These are phyloP conservation scores for Exophiala calicioides DNA, from an alignment of 2,329 filamentous ascomycete species.

Conservation along the genomic window DNA sequence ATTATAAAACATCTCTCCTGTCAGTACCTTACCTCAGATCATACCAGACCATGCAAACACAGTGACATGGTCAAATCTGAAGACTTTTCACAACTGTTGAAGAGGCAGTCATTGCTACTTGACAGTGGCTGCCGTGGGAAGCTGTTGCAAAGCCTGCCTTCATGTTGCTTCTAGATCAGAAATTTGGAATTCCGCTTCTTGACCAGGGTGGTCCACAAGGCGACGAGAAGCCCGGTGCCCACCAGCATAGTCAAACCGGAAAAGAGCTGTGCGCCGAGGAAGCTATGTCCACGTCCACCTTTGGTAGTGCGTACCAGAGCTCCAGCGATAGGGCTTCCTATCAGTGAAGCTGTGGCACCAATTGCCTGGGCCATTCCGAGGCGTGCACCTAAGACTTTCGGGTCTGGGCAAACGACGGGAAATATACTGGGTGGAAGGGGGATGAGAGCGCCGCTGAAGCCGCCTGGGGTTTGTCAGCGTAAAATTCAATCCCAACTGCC, in stretches of 20 bases:
- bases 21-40: too few relatives aligned
- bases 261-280: slow-evolving; percentile 50
- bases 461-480: slow-evolving; percentile 36
- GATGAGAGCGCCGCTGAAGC: slow-evolving; percentile 62
- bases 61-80: background rate
- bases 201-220: slow-evolving; percentile 27
- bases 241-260: slow-evolving; percentile 43
- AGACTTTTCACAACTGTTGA: too few relatives aligned
- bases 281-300: slow-evolving; percentile 35
- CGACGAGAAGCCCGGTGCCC: slow-evolving; percentile 39
- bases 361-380: slow-evolving; percentile 54
- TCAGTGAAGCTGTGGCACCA: slow-evolving; percentile 49
- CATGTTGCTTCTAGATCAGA: slow-evolving; percentile 16
- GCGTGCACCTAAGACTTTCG: slow-evolving; percentile 48
- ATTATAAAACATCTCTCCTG: too few relatives aligned
- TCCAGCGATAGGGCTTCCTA: slow-evolving; percentile 52
- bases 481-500: background rate
- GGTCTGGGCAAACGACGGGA: slow-evolving; percentile 50
- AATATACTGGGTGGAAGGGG: slow-evolving; percentile 62
- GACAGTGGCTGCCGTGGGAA: background rate
- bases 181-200: slow-evolving; percentile 21
- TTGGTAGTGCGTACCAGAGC: slow-evolving; percentile 44
- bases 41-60: too few relatives aligned
- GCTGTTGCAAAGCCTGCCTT: background rate
- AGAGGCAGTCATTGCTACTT: too few relatives aligned